phyloP scores from a whole-genome alignment of 177 flowering plant species.

The Vitis hybrid region DNA sequence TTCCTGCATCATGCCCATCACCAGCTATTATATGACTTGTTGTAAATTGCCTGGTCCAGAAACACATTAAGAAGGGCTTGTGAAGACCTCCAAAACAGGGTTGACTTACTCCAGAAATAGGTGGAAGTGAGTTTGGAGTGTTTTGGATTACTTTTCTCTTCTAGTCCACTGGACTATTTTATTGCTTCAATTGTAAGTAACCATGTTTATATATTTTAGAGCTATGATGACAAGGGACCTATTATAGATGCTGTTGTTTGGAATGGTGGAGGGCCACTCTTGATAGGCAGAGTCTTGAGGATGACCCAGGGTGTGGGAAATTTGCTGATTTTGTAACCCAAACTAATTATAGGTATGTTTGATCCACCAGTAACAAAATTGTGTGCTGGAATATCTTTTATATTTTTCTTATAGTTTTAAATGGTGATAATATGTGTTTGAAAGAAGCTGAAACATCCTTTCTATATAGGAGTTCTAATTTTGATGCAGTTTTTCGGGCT shows the following conservation, averaged over 20 bases:
- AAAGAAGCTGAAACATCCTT: no score
- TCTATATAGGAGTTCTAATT: no score
- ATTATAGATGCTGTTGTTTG: conserved; percentile 97
- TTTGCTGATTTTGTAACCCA: conserved; percentile 67
- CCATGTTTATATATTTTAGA: conserved; percentile 39
- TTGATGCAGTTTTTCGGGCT: no score
- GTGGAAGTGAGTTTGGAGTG: conserved; percentile 59
- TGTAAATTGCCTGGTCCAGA: conserved; percentile 36
- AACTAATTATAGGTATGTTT: no score
- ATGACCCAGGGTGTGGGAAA: conserved; percentile 66
- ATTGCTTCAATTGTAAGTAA: background rate
- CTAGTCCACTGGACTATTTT: background rate
- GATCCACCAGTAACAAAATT: no score
- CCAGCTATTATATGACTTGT: background rate
- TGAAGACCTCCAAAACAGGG: conserved; percentile 79
- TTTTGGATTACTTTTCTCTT: background rate
- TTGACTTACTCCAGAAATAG: conserved; percentile 76
- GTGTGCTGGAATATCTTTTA: no score
- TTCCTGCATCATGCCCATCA: background rate
- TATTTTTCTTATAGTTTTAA: no score
- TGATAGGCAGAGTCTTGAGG: conserved; percentile 90
- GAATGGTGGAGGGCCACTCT: conserved; percentile 99
- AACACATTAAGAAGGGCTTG: conserved; percentile 63
- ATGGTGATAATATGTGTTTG: no score
- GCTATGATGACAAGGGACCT: conserved; percentile 93